Percentiles rank a stretch among this genome's conserved stretches.
Conservation (phyloP, 1,139 yeast species). For the Candida sp. region DNA sequence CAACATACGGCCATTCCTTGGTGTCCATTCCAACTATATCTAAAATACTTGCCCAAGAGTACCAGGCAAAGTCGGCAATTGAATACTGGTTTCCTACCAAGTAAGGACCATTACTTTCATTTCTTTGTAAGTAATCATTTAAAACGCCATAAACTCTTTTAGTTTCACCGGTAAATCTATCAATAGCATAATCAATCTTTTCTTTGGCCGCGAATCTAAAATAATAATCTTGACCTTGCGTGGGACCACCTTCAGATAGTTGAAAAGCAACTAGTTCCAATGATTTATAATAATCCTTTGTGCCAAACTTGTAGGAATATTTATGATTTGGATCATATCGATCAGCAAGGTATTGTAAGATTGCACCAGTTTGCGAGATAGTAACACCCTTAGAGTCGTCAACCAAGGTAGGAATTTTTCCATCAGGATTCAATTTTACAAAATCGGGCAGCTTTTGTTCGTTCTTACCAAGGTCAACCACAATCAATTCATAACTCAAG, state of each 20-base stretch:
- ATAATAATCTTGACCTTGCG: background rate
- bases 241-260: constrained; percentile 1
- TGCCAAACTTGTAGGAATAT: constrained; percentile 2
- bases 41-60: background rate
- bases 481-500: constrained; percentile 7
- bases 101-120: constrained; percentile 4
- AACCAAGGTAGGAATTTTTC: constrained; percentile 6
- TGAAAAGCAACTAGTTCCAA: constrained; percentile 3
- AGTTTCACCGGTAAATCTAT: background rate
- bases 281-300: constrained; percentile 3
- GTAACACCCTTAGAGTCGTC: background rate
- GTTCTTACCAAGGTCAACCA: constrained; percentile 5
- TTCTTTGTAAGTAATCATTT: background rate
- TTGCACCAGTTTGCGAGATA: constrained; percentile 5
- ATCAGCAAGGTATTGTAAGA: constrained; percentile 4
- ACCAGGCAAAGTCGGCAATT: constrained; percentile 2
- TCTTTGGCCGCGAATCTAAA: background rate
- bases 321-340: constrained; percentile 4
- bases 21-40: background rate
- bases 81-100: constrained; percentile 4
- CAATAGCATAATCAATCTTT: background rate
- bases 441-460: constrained; percentile 9
- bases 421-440: constrained; percentile 6
- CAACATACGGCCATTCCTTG: background rate
- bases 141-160: constrained; percentile 2